Evolutionary conservation across 768 basidiomycete genomes (phyloP).

Genomic region (Inosperma sp.): DNA sequence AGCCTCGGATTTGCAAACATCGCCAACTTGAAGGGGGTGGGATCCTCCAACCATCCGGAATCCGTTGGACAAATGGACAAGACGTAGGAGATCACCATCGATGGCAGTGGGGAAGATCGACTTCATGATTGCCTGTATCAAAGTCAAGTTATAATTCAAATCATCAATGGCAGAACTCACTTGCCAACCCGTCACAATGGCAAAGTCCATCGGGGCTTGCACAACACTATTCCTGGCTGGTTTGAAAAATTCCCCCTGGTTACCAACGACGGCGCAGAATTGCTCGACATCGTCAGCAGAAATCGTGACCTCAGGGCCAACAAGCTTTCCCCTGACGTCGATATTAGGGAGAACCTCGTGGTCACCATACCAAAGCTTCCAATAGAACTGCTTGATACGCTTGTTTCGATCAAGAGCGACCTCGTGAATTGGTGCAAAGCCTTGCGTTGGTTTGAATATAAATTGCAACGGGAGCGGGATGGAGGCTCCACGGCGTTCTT

Average conservation of each 20-base stretch:
- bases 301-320: conserved; percentile 82
- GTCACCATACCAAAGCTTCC: conserved; percentile 97
- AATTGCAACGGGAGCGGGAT: conserved; percentile 82
- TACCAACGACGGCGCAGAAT: conserved; percentile 92
- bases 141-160: conserved; percentile 10
- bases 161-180: conserved; percentile 40
- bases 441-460: conserved; percentile 81
- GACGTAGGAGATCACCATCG: conserved; percentile 91
- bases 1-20: conserved; percentile 87
- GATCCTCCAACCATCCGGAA: conserved; percentile 85
- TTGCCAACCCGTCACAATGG: conserved; percentile 98
- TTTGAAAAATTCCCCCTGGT: conserved; percentile 90
- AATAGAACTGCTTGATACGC: conserved; percentile 96
- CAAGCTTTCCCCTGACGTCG: conserved; percentile 75
- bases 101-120: conserved; percentile 91
- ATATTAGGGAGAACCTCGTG: conserved; percentile 72
- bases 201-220: conserved; percentile 97
- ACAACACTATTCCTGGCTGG: conserved; percentile 60
- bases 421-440: conserved; percentile 92
- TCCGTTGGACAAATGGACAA: conserved; percentile 96
- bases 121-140: conserved; percentile 90
- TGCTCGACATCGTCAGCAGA: conserved; percentile 71
- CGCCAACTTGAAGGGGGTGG: conserved; percentile 73
- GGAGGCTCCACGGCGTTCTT: conserved; percentile 72
- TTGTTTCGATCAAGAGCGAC: conserved; percentile 75